Evolutionary conservation across 1,139 yeast genomes (phyloP).

Genomic region (Geotrichum siamense): DNA sequence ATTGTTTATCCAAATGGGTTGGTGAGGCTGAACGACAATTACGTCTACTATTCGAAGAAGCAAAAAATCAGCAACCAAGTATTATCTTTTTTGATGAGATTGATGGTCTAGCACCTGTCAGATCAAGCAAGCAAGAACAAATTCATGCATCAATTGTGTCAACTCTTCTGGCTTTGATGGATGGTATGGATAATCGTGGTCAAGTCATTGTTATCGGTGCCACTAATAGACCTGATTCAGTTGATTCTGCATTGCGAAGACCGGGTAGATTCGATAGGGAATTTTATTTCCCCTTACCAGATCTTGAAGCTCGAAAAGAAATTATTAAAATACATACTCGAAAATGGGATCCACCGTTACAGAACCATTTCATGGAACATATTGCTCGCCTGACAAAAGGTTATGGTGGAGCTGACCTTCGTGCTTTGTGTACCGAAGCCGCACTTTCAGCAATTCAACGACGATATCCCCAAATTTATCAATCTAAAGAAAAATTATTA

Average conservation of each 20-base stretch:
- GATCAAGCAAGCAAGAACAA: slow-evolving; percentile 95
- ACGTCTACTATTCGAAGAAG: slow-evolving; percentile 86
- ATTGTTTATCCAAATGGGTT: slow-evolving; percentile 95
- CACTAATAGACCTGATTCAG: slow-evolving; percentile 94
- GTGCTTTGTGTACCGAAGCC: slow-evolving; percentile 93
- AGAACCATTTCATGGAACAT: slow-evolving; percentile 51
- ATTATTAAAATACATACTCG: slow-evolving; percentile 79
- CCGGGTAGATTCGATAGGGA: slow-evolving; percentile 98
- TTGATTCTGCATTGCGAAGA: slow-evolving; percentile 93
- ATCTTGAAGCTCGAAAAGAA: slow-evolving; percentile 64
- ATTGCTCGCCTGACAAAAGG: slow-evolving; percentile 85
- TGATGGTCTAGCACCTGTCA: slow-evolving; percentile 95
- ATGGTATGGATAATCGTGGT: slow-evolving; percentile 97
- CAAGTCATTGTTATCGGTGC: slow-evolving; percentile 98
- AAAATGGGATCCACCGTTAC: slow-evolving; percentile 76
- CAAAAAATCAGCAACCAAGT: slow-evolving; percentile 91
- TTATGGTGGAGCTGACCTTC: slow-evolving; percentile 94
- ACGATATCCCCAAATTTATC: slow-evolving; percentile 87
- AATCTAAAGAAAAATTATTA: slow-evolving; percentile 61
- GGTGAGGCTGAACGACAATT: slow-evolving; percentile 98
- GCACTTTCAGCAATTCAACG: slow-evolving; percentile 89
- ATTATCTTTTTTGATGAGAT: slow-evolving; percentile 95
- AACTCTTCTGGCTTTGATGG: slow-evolving; percentile 90
- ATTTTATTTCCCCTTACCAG: slow-evolving; percentile 92
- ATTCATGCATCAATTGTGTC: slow-evolving; percentile 97